Evolutionary conservation across 2,329 filamentous ascomycete species (phyloP), one percentile per base, ranked within the genome.

Genomic region (Sclerotinia spermophila): DNA sequence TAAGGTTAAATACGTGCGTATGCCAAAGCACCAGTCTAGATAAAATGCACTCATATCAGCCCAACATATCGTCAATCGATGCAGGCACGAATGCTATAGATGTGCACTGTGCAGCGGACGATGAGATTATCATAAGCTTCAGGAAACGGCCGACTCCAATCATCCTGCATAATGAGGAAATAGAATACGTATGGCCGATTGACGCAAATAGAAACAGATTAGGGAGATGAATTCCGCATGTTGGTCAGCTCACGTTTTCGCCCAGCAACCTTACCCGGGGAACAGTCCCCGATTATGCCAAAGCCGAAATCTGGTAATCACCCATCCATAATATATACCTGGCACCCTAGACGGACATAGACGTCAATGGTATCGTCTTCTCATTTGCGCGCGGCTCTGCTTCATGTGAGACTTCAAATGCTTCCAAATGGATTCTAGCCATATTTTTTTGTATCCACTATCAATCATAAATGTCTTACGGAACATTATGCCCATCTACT

Each of bases 41-140:
- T 33, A 17, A 45, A 40, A 45, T 35, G 59, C 44, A 27, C 51
- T 38, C 44, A 30, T 56, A n/a, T 35, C 58, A 69, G 67, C 45
- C 44, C 35, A 55, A 40, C 48, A 30, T 30, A 60, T 45, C 66
- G 24, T 38, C 53, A 55, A 69, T 64, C 38, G 13, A 38, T 51
- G 58, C 35, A 53, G 60, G 42, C n/a, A 62, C 38, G n/a, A 42
- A 53, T 33, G 33, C 19, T 42, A 59, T 33, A n/a, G 19, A 42
- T 62, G 59, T 45, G 24, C 44, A 35, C 44, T 38, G 13, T 62
- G 67, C 45, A 55, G 45, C 58, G 59, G 59, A 69, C 67, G 48
- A 69, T 67, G 65, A 59, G 44, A 40, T 45, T 42, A 64, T 45
- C 67, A 55, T 64, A 64, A 69, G 58, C 67, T 64, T 45, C 45